Conservation (phyloP, 768 basidiomycete genomes). For the Rhodosporidiobolus sp. region DNA sequence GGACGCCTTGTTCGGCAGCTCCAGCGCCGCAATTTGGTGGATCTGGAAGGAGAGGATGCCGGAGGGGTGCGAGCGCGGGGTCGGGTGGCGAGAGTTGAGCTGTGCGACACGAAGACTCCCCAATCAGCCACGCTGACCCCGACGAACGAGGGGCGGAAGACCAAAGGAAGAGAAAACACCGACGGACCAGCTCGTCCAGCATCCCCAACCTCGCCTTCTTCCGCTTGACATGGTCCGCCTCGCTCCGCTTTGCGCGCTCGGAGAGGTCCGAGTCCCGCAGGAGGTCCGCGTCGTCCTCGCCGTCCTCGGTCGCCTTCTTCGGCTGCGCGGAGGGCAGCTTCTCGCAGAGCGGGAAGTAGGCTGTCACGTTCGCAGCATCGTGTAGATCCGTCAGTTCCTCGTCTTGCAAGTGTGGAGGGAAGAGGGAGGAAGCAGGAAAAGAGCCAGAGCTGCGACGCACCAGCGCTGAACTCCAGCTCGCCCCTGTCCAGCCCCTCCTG, state of each 20-base stretch:
- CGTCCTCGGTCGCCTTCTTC: not conserved
- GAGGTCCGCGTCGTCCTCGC: not conserved
- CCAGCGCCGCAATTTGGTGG: slow-evolving; percentile 29
- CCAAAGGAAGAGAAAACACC: too few relatives aligned
- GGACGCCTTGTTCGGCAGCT: not conserved
- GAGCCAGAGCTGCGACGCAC: not conserved
- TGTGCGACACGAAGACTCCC: not conserved
- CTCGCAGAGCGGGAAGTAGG: slow-evolving; percentile 12
- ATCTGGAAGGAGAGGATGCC: slow-evolving; percentile 35
- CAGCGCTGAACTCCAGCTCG: slow-evolving; percentile 1
- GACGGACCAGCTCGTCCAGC: not conserved
- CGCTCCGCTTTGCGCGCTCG: not conserved
- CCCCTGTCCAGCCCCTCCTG: not conserved
- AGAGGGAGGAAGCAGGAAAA: not conserved
- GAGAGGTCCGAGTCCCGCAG: not conserved
- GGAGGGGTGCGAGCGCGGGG: slow-evolving; percentile 9
- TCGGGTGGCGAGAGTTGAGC: slow-evolving; percentile 7
- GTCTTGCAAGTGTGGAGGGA: too few relatives aligned
- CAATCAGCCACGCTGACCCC: too few relatives aligned
- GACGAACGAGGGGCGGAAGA: not conserved
- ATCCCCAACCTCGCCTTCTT: slow-evolving; percentile 11
- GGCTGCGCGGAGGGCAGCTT: not conserved
- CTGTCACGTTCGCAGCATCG: not conserved
- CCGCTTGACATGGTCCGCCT: slow-evolving; percentile 12
- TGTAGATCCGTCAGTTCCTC: not conserved